Conservation (phyloP, 805 yeast genomes). For the Jamesozyma gamospora region DNA sequence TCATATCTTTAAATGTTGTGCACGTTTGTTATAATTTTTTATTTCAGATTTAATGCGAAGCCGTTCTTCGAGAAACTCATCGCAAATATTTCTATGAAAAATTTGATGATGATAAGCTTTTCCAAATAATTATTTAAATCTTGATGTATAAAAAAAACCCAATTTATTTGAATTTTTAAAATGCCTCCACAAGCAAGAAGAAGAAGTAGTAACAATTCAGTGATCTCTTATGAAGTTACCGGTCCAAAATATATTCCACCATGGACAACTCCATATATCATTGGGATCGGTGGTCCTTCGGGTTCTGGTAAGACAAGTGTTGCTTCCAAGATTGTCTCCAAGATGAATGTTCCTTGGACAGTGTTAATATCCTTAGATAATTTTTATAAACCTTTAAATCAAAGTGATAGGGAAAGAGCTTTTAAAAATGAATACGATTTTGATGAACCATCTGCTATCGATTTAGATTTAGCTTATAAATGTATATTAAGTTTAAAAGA, state of each 20-base stretch:
- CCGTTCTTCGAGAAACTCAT: neutral
- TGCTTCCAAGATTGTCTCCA: conserved; percentile 69
- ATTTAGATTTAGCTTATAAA: conserved; percentile 58
- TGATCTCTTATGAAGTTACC: conserved; percentile 6
- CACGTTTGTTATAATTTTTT: no score
- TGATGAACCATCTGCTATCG: conserved; percentile 79
- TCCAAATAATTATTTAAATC: neutral
- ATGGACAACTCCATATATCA: conserved; percentile 80
- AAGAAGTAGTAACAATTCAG: conserved; percentile 8
- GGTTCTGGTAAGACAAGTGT: conserved; percentile 95
- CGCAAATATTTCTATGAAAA: neutral
- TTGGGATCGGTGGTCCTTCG: conserved; percentile 78
- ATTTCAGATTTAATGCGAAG: neutral
- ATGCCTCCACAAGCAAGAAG: neutral
- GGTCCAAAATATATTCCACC: conserved; percentile 53
- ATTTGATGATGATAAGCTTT: neutral
- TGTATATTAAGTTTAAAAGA: conserved; percentile 57
- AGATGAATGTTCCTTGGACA: conserved; percentile 87
- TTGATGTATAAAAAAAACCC: no score
- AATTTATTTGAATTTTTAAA: no score
- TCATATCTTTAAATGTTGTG: no score
- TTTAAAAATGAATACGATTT: conserved; percentile 69
- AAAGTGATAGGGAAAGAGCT: conserved; percentile 54
- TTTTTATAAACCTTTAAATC: conserved; percentile 68
- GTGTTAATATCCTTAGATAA: conserved; percentile 83